Conservation (phyloP, 208 protist genomes). For the Trypanosoma lewisi region DNA sequence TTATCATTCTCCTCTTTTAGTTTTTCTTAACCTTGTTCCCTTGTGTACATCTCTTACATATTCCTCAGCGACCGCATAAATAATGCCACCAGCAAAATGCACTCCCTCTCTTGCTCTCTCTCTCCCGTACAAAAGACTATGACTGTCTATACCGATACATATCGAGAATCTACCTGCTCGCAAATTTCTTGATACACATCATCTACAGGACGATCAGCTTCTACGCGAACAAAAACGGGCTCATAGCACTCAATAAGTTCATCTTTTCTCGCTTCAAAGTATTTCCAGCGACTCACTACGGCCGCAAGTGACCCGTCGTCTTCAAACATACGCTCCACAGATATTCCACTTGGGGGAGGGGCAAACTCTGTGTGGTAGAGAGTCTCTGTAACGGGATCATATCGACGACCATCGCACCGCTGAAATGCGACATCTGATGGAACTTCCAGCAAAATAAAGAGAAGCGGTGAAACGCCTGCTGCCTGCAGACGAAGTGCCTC, state of each 20-base stretch:
- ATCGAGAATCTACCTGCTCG: slow-evolving; percentile 43
- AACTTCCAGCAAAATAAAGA: slow-evolving; percentile 67
- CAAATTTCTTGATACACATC: slow-evolving; percentile 45
- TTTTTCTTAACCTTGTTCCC: not conserved
- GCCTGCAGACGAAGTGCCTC: slow-evolving; percentile 77
- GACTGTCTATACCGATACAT: slow-evolving; percentile 27
- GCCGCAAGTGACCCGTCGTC: slow-evolving; percentile 38
- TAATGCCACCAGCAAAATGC: not conserved
- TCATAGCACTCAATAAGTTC: slow-evolving; percentile 61
- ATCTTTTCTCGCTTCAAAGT: slow-evolving; percentile 43
- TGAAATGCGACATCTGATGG: slow-evolving; percentile 31
- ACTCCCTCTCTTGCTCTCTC: not conserved
- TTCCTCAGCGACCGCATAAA: not conserved
- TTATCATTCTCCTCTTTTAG: not conserved
- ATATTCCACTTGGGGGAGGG: slow-evolving; percentile 17
- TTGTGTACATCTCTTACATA: not conserved
- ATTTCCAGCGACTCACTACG: slow-evolving; percentile 38
- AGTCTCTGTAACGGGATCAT: slow-evolving; percentile 23
- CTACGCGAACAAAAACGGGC: slow-evolving; percentile 49
- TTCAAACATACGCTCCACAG: slow-evolving; percentile 15
- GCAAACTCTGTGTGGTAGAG: slow-evolving; percentile 23
- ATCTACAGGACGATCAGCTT: slow-evolving; percentile 33
- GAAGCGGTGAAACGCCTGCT: slow-evolving; percentile 60
- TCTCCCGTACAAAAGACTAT: too few species aligned
- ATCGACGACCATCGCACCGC: slow-evolving; percentile 31